Evolutionary conservation across 345 rosid genomes (phyloP), one percentile per base, ranked within the genome.

Genomic region (Stellera chamaejasme): DNA sequence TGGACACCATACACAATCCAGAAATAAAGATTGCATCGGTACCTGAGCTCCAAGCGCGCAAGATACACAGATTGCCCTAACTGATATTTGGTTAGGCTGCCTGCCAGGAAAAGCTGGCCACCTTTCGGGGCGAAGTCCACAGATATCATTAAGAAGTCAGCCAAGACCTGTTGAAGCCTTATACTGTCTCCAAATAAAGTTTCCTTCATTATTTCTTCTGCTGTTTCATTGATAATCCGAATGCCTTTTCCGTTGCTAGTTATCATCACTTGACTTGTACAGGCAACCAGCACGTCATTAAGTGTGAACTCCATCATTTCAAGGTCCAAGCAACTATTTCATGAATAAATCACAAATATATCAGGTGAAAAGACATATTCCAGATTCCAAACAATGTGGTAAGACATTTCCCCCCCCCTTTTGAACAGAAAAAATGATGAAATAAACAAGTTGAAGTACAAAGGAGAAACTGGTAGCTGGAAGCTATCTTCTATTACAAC

Each of bases 121-220:
- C 89, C 91, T 5, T 69, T 50, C 55, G 89, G 82, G n/a, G 84
- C 68, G 58, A 57, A 81, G 66, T 74, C 77, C 32, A 82, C 78
- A 27, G 95, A 78, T 64, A 71, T 59, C 41, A 64, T 36, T 73
- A 92, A 72, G 83, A 86, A 84, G 76, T 84, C 87, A 32, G 89
- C 82, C 47, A 88, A 62, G 46, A 84, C 77, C 66, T 88, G 93
- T 66, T 88, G 95, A 74, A 92, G 85, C 76, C 98, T 80, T 45
- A 82, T 70, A 65, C 87, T 77, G 65, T 92, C 95, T 52, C 93
- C 98, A 60, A 79, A 91, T 32, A 86, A 70, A 52, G 79, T 78
- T 53, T 77, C 81, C 19, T 32, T 45, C 85, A 75, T 77, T 50
- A 70, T 64, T 56, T 70, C 83, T 60, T 80, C 93, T 59, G 61